Evolutionary conservation across 495 filamentous ascomycete genomes (phyloP).

Genomic region (Penicillium pulvis): DNA sequence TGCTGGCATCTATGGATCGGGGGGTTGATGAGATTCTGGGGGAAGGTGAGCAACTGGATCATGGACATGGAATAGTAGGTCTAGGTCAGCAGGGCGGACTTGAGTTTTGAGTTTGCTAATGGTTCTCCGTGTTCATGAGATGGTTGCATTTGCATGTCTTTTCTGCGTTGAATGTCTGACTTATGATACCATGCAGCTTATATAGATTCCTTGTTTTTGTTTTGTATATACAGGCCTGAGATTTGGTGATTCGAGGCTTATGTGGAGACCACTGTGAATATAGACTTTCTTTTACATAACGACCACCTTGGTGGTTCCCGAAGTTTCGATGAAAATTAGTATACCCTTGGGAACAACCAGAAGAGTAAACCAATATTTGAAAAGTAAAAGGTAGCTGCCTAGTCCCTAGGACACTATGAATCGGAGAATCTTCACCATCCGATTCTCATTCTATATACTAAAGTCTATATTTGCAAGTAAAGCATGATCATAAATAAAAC

Average conservation of each 20-base stretch:
- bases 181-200: constrained; percentile 7
- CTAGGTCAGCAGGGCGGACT: neutral
- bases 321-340: no score
- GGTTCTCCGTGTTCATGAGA: neutral
- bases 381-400: no score
- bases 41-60: neutral
- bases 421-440: no score
- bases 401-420: no score
- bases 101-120: neutral
- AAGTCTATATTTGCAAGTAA: neutral
- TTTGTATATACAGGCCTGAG: neutral
- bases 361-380: no score
- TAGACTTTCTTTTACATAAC: neutral
- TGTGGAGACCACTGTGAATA: neutral
- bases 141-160: neutral
- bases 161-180: neutral
- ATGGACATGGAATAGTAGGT: neutral
- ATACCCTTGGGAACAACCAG: no score
- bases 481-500: neutral
- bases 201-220: constrained; percentile 1
- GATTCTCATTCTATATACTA: neutral
- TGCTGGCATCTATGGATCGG: neutral
- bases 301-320: no score
- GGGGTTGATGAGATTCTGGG: neutral
- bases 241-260: neutral